Conservation (phyloP, 2,329 filamentous ascomycete species). For the Epichloe glyceriae region DNA sequence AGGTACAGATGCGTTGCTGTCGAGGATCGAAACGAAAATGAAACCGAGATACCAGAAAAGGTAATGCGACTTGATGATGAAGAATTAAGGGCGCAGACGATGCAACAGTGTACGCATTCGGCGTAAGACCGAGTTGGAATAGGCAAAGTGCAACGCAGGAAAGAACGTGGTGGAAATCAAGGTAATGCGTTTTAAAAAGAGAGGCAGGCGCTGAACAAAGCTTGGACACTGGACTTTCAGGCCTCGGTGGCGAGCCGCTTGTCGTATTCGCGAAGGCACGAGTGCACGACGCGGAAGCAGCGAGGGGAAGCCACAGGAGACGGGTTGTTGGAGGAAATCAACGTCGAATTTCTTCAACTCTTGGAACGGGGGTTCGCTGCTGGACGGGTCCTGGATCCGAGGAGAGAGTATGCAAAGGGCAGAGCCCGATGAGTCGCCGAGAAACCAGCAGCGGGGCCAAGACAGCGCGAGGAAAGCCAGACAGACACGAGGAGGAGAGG, state of each 20-base stretch:
- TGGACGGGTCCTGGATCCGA: not conserved
- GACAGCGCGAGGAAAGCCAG: not conserved
- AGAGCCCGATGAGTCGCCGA: slow-evolving; percentile 1
- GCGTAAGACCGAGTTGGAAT: not conserved
- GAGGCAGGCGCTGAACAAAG: slow-evolving; percentile 3
- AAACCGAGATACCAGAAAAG: not conserved
- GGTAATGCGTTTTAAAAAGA: not conserved
- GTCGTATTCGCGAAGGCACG: not conserved
- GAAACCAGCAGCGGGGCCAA: slow-evolving; percentile 1
- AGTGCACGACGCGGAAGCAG: not conserved
- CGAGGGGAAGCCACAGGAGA: not conserved
- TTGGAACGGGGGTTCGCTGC: not conserved
- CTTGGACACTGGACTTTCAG: not conserved
- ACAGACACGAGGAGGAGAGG: slow-evolving; percentile 1
- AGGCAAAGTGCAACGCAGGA: not conserved
- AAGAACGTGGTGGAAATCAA: slow-evolving; percentile 3
- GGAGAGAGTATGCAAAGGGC: not conserved
- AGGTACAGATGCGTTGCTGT: not conserved
- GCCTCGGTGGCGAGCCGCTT: not conserved
- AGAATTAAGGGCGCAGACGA: not conserved
- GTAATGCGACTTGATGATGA: not conserved
- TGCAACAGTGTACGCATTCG: not conserved
- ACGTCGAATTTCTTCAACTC: not conserved
- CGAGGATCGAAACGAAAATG: not conserved
- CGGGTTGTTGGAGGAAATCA: not conserved